Conservation (phyloP, 177 flowering plant genomes). For the Vitis hybrid region DNA sequence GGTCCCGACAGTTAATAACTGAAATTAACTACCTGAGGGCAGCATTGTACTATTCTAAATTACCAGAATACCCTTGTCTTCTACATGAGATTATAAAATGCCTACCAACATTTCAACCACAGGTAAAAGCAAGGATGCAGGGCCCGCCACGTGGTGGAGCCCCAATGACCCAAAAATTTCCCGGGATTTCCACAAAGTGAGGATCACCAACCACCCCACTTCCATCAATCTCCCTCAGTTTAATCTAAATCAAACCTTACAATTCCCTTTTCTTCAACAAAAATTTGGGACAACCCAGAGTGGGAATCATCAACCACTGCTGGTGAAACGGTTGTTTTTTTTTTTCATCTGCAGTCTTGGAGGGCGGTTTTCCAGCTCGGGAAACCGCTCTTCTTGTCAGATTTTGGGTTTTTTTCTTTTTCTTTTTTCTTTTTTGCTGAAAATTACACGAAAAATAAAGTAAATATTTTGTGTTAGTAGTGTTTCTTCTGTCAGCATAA, state of each 20-base stretch:
- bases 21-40: background rate
- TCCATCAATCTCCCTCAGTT: background rate
- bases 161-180: background rate
- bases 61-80: background rate
- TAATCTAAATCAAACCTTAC: background rate
- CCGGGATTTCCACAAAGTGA: conserved; percentile 1
- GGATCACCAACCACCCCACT: conserved; percentile 6
- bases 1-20: background rate
- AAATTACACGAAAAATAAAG: background rate
- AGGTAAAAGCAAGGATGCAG: background rate
- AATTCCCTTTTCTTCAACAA: background rate
- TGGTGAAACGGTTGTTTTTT: background rate
- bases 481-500: too few relatives aligned
- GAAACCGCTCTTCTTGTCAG: conserved; percentile 21
- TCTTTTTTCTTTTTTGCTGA: background rate
- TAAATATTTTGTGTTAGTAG: too few relatives aligned
- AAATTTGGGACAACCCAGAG: background rate
- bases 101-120: background rate
- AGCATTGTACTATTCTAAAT: background rate
- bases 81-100: background rate
- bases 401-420: background rate
- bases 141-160: background rate
- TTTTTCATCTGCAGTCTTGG: background rate
- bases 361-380: conserved; percentile 31
- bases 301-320: background rate